Evolutionary conservation across 2,329 filamentous ascomycete genomes (phyloP), one percentile per base, ranked within the genome.

Genomic region (Hymenoscyphus linearis): DNA sequence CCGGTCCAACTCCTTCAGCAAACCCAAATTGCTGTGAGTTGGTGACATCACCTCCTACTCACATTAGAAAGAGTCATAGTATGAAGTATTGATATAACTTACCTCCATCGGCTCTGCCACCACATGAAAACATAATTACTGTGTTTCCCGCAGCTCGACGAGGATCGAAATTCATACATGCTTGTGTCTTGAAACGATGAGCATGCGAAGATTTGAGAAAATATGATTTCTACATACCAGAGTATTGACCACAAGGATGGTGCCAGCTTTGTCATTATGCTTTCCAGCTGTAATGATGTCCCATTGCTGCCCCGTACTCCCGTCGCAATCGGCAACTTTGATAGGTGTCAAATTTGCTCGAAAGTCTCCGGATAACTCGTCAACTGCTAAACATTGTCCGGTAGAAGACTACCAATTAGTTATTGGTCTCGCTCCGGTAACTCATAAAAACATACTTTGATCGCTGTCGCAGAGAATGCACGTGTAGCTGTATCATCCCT

Each of bases 121-220:
- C 83, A 63, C 83, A 86, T 12, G 82, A 84, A 66, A 85, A 85
- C 50, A 85, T 76, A 52, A 81, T 69, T 18, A 83, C 80, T 67
- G 83, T 81, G 65, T 80, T 79, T 7, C 80, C 81, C 1, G 76
- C 73, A 2, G 75, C 71, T 25, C 81, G 77, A 50, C 82, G 78
- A 12, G 79, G 78, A 64, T 86, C 82, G 63, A 83, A 83, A 74
- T 83, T 85, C 67, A 84, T 74, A 68, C 83, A 85, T 52, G 82
- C 82, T 69, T 84, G 78, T 1, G 82, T 85, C 74, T 77, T 64
- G 52, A 26, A 27, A 35, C 31, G 52, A 61, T 65, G 61, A 66
- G 61, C 16, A 18, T 2, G 5, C 37, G 40, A 9, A 47, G 18
- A 10, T 22, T 18, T 47, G n/a, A 22, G 18, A 22, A 3, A 18